Evolutionary conservation across 768 basidiomycete species (phyloP), one percentile per base, ranked within the genome.

Genomic region (Pisolithus marmoratus): DNA sequence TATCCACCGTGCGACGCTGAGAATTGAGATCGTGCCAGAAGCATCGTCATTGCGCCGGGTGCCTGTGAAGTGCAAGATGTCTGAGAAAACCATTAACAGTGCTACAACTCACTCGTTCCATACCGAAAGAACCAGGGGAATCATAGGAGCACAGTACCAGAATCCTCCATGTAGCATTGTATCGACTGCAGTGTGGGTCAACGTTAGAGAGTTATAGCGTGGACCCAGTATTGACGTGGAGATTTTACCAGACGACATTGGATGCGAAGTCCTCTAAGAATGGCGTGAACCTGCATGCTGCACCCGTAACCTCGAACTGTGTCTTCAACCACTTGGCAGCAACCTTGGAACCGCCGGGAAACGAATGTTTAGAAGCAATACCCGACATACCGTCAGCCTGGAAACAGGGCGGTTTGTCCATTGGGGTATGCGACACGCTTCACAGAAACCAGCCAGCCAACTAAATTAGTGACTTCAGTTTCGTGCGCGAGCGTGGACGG

Each of bases 81-180:
- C 22, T 20, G 19, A 47, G 24, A n/a, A 47, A 2, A 9, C 54
- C 26, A 26, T 48, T 24, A 22, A 26, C 51, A 2, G n/a, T 8
- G 1, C n/a, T 29, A 20, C 31, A 2, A 54, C 60, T 49, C 50
- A 68, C 65, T 61, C 81, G 46, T 73, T 80, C 23, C 76, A 87
- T 34, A 81, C 93, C 93, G 63, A 92, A 95, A 0, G 87, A 87
- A 17, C 93, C 93, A 36, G 93, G 85, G 40, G 87, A 90, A 63
- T 95, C 91, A 62, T 94, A 96, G 65, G 45, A 96, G 72, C 40
- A 93, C 80, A 2, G 76, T 83, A 23, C 83, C 75, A 37, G 74
- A 81, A 2, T 83, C 82, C 36, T 83, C 72, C 41, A 70, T 72
- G n/a, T 69, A 8, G 80, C 66, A 3, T 72, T 49, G 58, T 89